These are phyloP conservation scores for Ajuga reptans DNA, from an alignment of 305 asterid genomes.

Conservation along the genomic window DNA sequence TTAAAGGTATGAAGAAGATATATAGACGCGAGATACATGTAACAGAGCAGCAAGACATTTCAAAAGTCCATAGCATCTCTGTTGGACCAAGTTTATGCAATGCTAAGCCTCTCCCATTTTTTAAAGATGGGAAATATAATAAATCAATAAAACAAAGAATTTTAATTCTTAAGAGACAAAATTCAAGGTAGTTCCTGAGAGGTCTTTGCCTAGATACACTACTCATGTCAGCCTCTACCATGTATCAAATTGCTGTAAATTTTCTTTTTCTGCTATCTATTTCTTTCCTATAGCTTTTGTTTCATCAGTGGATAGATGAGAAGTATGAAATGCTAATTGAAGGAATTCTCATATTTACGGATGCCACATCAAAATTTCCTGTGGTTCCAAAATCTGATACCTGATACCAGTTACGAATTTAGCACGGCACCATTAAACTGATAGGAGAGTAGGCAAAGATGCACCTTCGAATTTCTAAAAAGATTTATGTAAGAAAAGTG, in stretches of 20 bases:
- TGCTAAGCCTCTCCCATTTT: not conserved
- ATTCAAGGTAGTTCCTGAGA: not conserved
- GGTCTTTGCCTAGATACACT: not conserved
- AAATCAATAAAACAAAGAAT: not conserved
- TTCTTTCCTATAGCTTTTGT: not conserved
- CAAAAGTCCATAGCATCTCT: not conserved
- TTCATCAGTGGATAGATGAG: not conserved
- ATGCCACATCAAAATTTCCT: not conserved
- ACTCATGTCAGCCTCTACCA: not conserved
- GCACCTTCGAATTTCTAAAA: not conserved
- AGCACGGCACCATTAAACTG: not conserved
- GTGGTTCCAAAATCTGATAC: conserved; percentile 4
- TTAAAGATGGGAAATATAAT: not conserved
- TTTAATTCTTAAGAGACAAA: not conserved
- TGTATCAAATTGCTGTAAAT: not conserved
- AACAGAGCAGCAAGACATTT: not conserved
- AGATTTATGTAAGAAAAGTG: not conserved
- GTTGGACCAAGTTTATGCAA: not conserved
- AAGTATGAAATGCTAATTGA: not conserved
- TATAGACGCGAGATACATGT: not conserved
- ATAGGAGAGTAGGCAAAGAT: not conserved
- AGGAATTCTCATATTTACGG: not conserved
- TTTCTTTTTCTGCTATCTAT: not conserved
- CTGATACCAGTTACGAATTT: not conserved
- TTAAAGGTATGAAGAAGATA: not conserved